phyloP scores from a whole-genome alignment of 495 filamentous ascomycete species.

The Neurospora pannonica region DNA sequence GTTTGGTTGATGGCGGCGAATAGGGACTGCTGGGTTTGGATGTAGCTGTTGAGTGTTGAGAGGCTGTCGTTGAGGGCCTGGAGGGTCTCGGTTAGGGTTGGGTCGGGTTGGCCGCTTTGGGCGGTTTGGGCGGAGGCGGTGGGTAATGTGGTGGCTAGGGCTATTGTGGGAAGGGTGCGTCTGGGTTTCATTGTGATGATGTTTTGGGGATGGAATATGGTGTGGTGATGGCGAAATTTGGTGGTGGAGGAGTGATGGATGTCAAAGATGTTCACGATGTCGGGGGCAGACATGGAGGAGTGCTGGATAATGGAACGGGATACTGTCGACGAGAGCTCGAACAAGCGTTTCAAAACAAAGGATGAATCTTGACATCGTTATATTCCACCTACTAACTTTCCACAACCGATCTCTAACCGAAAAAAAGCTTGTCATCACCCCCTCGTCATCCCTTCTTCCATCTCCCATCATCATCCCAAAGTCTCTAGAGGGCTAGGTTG shows the following conservation, averaged over 20 bases:
- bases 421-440: background rate
- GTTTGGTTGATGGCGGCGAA: slow-evolving; percentile 30
- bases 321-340: background rate
- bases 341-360: background rate
- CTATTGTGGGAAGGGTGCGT: background rate
- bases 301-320: background rate
- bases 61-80: slow-evolving; percentile 29
- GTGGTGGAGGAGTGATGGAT: background rate
- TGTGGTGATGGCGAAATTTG: background rate
- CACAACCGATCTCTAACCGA: background rate
- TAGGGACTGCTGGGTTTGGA: slow-evolving; percentile 32
- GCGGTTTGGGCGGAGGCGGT: background rate
- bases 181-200: background rate
- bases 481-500: background rate
- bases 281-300: background rate
- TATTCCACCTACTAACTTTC: background rate
- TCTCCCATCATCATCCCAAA: background rate
- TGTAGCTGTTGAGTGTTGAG: slow-evolving; percentile 34
- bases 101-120: background rate
- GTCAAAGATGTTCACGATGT: background rate
- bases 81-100: slow-evolving; percentile 25
- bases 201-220: background rate
- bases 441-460: background rate
- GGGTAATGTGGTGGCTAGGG: background rate
- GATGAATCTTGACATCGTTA: background rate